Conservation (phyloP, 2,329 filamentous ascomycete genomes). For the Fusarium chlamydosporum region DNA sequence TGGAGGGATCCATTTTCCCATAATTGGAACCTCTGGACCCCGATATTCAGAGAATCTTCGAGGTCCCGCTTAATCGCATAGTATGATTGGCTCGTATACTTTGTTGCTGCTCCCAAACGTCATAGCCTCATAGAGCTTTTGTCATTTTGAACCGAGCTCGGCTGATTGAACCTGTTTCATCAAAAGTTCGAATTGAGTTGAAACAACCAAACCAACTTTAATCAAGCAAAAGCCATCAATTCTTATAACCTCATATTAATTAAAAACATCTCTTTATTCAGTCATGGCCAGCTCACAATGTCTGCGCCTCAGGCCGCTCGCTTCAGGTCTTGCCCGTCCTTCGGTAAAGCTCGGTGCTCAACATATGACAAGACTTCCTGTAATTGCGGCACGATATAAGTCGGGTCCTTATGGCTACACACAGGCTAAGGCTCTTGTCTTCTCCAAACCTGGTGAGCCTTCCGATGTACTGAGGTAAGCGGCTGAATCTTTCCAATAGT, state of each 20-base stretch:
- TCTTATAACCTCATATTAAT: not conserved
- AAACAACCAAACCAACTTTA: constrained; percentile 13
- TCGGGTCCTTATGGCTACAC: constrained; percentile 83
- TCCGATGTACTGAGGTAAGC: constrained; percentile 74
- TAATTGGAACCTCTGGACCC: constrained; percentile 20
- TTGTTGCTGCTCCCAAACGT: constrained; percentile 28
- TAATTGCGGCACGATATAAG: constrained; percentile 61
- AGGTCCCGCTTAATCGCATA: constrained; percentile 32
- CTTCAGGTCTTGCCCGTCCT: constrained; percentile 42
- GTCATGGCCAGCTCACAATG: constrained; percentile 48
- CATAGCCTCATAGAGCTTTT: constrained; percentile 42
- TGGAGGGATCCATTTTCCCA: constrained; percentile 35
- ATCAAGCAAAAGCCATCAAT: constrained; percentile 7
- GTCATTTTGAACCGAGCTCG: constrained; percentile 29
- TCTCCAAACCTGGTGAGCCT: constrained; percentile 81
- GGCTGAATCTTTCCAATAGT: too few species aligned
- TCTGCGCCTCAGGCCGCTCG: constrained; percentile 45
- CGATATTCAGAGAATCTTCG: constrained; percentile 13
- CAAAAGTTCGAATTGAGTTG: constrained; percentile 11
- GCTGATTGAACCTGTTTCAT: constrained; percentile 26
- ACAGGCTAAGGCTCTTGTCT: constrained; percentile 85
- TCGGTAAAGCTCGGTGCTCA: constrained; percentile 39
- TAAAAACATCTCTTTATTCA: not conserved
- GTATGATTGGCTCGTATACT: constrained; percentile 25
- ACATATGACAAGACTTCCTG: constrained; percentile 41